Percentiles rank a stretch among this genome's conserved stretches.
phyloP scores from a whole-genome alignment of 495 filamentous ascomycete species.

The Chaetomium tenue region DNA sequence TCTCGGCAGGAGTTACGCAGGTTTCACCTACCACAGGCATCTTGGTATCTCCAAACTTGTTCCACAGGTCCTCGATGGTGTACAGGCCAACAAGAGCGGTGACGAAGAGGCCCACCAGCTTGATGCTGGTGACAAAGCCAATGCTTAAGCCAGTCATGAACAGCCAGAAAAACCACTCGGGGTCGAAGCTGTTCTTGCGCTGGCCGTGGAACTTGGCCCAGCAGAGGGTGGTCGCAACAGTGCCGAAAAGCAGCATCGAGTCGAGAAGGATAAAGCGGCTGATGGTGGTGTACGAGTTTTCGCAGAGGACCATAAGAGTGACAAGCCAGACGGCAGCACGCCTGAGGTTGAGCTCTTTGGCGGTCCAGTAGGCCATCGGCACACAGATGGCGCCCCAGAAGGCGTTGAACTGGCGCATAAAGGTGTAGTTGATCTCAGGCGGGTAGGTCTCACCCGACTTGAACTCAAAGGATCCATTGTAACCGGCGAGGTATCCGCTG shows the following conservation, averaged over 20 bases:
- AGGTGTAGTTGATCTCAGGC: slow-evolving; percentile 90
- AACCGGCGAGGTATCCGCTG: slow-evolving; percentile 91
- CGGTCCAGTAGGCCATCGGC: slow-evolving; percentile 92
- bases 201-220: slow-evolving; percentile 93
- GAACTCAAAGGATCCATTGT: slow-evolving; percentile 99
- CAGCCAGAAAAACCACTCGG: slow-evolving; percentile 91
- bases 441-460: slow-evolving; percentile 97
- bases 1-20: neutral
- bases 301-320: slow-evolving; percentile 93
- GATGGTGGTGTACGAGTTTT: slow-evolving; percentile 98
- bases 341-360: slow-evolving; percentile 81
- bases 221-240: slow-evolving; percentile 91
- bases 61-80: slow-evolving; percentile 96
- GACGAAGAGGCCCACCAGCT: slow-evolving; percentile 94
- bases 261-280: slow-evolving; percentile 96
- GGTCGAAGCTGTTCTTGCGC: slow-evolving; percentile 76
- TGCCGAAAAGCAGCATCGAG: slow-evolving; percentile 97
- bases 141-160: slow-evolving; percentile 89
- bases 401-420: slow-evolving; percentile 97
- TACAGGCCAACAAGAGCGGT: slow-evolving; percentile 94
- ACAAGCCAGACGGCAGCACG: slow-evolving; percentile 89
- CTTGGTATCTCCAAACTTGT: slow-evolving; percentile 91
- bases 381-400: slow-evolving; percentile 90
- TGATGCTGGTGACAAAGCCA: slow-evolving; percentile 96
- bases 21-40: slow-evolving; percentile 68